Base-by-base conservation (phyloP, 805 yeast species). In the Ogataea trehaloabstinens region DNA sequence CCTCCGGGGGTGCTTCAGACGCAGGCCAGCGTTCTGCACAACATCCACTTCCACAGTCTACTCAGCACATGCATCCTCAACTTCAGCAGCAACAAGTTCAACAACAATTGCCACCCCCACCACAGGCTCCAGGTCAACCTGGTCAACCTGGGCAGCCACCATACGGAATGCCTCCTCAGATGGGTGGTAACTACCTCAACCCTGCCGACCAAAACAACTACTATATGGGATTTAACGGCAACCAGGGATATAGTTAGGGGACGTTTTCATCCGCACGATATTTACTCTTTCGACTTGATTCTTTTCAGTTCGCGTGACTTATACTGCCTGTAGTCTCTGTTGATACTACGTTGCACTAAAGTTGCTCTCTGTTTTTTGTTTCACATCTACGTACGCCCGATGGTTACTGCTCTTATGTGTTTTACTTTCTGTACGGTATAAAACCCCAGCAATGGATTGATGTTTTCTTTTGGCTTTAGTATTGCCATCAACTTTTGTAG, bases 11-110 rank as follows among this genome's bases (percentile, higher is more conserved):
- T 30, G 38, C 45, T n/a, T 29, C 39, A 19, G 45, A 41, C 19
- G 35, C 46, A 28, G 58, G 44, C 25, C 52, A 50, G 38, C 41
- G 46, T 19, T 38, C 52, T n/a, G 42, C 49, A 7, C 53, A 42
- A 24, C 48, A 39, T 13, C 51, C 46, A 13, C 50, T 44, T 16
- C 50, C 46, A 13, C 51, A 45, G 19, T 41, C 46, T 5, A 59
- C 46, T 16, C 58, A 55, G 38, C 66, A 56, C 35, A 59, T 49
- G 25, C 66, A 56, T 30, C 65, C 61, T 16, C 64, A 62, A 45
- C 33, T 64, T 27, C 68, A 48, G 22, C 63, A 58, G 37, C 63
- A 51, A 31, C 64, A 54, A 33, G 63, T 55, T 25, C 66, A 56
- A 34, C 66, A 44, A 41, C 60, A 45, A 16, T 51, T 47, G 25